Conservation (phyloP, 495 filamentous ascomycete genomes). For the Eremomyces bilateralis region DNA sequence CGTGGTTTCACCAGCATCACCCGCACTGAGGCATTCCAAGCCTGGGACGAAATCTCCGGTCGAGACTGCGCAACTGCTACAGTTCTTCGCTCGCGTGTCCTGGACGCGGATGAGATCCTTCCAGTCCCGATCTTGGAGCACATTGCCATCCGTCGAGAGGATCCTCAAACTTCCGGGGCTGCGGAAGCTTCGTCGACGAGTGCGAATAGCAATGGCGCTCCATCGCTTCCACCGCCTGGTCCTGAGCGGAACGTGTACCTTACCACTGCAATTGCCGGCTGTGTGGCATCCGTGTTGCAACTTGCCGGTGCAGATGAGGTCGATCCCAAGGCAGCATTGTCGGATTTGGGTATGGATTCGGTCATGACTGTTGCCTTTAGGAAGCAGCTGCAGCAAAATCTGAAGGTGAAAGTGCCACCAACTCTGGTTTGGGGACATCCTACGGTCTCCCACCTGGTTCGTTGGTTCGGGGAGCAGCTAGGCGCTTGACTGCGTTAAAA, state of each 20-base stretch:
- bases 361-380: constrained; percentile 25
- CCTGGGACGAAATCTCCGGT: constrained; percentile 20
- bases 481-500: not conserved
- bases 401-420: constrained; percentile 23
- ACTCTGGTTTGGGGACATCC: constrained; percentile 23
- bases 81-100: constrained; percentile 13
- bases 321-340: constrained; percentile 16
- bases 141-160: constrained; percentile 15
- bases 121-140: constrained; percentile 16
- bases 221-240: constrained; percentile 9
- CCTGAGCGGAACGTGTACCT: constrained; percentile 15
- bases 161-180: not conserved
- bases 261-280: constrained; percentile 9
- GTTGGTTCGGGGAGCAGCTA: constrained; percentile 15
- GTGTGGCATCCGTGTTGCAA: constrained; percentile 16
- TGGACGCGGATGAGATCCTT: constrained; percentile 14
- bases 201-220: not conserved
- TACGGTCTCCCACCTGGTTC: constrained; percentile 19
- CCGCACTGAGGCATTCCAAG: constrained; percentile 22
- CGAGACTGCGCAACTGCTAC: constrained; percentile 21
- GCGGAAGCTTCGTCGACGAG: constrained; percentile 1
- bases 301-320: constrained; percentile 16
- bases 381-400: constrained; percentile 17
- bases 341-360: constrained; percentile 23
- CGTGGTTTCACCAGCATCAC: constrained; percentile 25